Conservation (phyloP, 305 asterid genomes). For the Rubia tinctorum region DNA sequence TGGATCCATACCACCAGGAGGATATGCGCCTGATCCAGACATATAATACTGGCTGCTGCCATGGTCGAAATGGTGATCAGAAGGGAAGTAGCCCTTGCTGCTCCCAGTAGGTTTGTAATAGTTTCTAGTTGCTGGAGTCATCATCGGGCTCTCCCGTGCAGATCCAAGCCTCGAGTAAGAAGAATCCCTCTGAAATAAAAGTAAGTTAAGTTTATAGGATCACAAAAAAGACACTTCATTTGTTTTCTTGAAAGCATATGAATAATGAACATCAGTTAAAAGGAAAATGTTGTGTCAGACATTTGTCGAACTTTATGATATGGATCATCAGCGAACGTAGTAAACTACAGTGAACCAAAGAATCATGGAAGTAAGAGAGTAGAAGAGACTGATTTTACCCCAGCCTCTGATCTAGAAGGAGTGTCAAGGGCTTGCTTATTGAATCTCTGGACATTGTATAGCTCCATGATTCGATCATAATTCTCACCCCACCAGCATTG, state of each 20-base stretch:
- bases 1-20: constrained; percentile 57
- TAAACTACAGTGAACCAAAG: background rate
- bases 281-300: too few relatives aligned
- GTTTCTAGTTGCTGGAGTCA: constrained; percentile 64
- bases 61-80: constrained; percentile 35
- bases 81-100: constrained; percentile 30
- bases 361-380: background rate
- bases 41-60: constrained; percentile 37
- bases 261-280: background rate
- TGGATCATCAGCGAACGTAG: background rate
- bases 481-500: constrained; percentile 99
- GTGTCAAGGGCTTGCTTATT: constrained; percentile 85
- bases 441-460: constrained; percentile 91
- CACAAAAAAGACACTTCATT: background rate
- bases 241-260: background rate
- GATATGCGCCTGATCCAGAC: constrained; percentile 52
- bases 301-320: background rate
- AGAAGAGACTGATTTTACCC: constrained; percentile 43
- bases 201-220: background rate
- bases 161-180: constrained; percentile 79
- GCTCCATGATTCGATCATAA: constrained; percentile 94
- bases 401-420: constrained; percentile 91
- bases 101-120: constrained; percentile 37
- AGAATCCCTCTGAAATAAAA: constrained; percentile 83
- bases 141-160: constrained; percentile 72